phyloP scores from a whole-genome alignment of 192 early-diverging fungal species.

The Coemansia sp. region DNA sequence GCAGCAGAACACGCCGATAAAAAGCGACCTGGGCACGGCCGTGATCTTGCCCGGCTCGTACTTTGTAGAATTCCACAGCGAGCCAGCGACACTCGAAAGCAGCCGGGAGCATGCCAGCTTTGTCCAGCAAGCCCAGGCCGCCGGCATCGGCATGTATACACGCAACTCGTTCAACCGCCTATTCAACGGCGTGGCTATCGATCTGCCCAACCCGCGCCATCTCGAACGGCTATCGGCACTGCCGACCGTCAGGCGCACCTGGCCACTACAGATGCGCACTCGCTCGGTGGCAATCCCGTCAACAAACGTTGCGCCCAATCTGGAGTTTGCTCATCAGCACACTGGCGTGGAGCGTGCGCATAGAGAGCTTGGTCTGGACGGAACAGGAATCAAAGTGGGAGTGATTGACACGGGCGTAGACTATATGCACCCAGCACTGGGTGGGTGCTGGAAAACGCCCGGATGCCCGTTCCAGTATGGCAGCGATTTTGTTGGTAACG shows the following conservation, averaged over 20 bases:
- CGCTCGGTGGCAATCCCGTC: conserved; percentile 39
- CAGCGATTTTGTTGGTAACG: conserved; percentile 60
- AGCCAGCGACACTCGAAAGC: conserved; percentile 32
- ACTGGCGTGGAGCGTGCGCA: conserved; percentile 57
- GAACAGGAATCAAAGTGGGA: conserved; percentile 56
- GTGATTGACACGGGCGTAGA: conserved; percentile 52
- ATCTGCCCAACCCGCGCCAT: conserved; percentile 26
- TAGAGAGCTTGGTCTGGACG: conserved; percentile 54
- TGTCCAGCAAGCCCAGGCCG: conserved; percentile 7
- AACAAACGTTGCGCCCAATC: conserved; percentile 37
- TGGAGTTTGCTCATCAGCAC: conserved; percentile 54
- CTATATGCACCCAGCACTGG: conserved; percentile 49
- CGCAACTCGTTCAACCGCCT: conserved; percentile 41
- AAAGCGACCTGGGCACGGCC: background rate
- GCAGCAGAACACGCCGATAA: background rate
- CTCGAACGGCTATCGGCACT: conserved; percentile 30
- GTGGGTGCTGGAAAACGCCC: conserved; percentile 53
- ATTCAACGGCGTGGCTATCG: conserved; percentile 50
- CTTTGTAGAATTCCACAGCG: conserved; percentile 45
- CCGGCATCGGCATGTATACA: conserved; percentile 28
- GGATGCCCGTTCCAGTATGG: conserved; percentile 61
- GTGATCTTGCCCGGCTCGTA: conserved; percentile 34
- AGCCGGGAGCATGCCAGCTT: conserved; percentile 30
- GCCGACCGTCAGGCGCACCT: conserved; percentile 34
- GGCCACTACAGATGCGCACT: conserved; percentile 47